A percentile compares a stretch with the other conserved stretches of the same genome.
phyloP scores from a whole-genome alignment of 306 rosid genomes.

The Rosa persica region DNA sequence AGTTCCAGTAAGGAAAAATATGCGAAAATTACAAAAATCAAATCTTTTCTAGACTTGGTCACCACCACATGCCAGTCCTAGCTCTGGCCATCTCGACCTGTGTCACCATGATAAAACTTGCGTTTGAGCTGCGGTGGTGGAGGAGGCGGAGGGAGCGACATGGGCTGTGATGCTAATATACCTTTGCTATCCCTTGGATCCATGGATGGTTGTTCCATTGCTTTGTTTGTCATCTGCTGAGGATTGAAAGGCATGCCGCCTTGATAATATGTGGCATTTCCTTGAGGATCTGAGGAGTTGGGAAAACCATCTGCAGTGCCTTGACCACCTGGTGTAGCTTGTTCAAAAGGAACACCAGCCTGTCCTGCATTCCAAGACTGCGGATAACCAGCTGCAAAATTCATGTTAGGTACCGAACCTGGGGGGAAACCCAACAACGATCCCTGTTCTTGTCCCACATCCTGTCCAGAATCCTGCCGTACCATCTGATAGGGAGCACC shows the following conservation, averaged over 20 bases:
- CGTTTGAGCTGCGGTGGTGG: slow-evolving; percentile 56
- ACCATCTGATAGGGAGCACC: slow-evolving; percentile 68
- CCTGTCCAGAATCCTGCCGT: slow-evolving; percentile 68
- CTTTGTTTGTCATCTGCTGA: slow-evolving; percentile 30
- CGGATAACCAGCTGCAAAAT: slow-evolving; percentile 54
- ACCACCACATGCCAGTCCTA: slow-evolving; percentile 68
- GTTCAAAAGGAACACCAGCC: slow-evolving; percentile 55
- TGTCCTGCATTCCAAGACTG: slow-evolving; percentile 79
- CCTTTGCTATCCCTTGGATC: slow-evolving; percentile 85
- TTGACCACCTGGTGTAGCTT: slow-evolving; percentile 31
- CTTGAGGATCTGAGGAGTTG: slow-evolving; percentile 42
- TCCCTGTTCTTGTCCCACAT: slow-evolving; percentile 63
- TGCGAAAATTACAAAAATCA: background rate
- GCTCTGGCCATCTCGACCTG: slow-evolving; percentile 64
- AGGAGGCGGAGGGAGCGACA: slow-evolving; percentile 59
- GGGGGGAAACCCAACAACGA: slow-evolving; percentile 75
- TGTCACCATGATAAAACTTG: slow-evolving; percentile 52
- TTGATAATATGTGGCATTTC: slow-evolving; percentile 40
- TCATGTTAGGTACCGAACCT: slow-evolving; percentile 50
- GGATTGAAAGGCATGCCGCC: slow-evolving; percentile 34
- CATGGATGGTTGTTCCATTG: slow-evolving; percentile 45
- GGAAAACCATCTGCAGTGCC: slow-evolving; percentile 37
- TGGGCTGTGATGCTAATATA: slow-evolving; percentile 58
- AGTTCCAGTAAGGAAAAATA: slow-evolving; percentile 11
- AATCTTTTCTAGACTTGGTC: slow-evolving; percentile 41